Conservation (phyloP, 345 rosid species). For the Viola odorata region DNA sequence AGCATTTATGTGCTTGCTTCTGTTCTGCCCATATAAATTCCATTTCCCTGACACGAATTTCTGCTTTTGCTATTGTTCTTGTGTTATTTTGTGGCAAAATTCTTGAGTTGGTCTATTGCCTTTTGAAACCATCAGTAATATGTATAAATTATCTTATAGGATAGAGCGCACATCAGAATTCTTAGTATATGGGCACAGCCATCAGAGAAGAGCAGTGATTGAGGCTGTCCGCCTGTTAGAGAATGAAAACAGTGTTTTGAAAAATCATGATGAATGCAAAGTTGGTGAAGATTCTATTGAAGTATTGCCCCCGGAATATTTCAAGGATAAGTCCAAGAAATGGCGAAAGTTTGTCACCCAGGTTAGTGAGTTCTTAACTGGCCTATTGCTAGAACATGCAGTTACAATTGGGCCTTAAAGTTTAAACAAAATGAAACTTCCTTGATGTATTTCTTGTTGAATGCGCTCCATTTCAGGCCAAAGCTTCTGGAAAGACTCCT, state of each 20-base stretch:
- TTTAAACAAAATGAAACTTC: neutral
- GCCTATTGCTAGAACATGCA: neutral
- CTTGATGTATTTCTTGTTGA: neutral
- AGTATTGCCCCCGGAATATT: slow-evolving; percentile 39
- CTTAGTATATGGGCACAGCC: slow-evolving; percentile 82
- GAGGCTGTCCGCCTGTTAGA: slow-evolving; percentile 78
- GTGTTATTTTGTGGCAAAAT: neutral
- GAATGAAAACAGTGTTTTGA: slow-evolving; percentile 42
- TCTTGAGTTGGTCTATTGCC: neutral
- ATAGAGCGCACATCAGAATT: slow-evolving; percentile 80
- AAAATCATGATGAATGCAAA: slow-evolving; percentile 29
- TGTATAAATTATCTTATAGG: slow-evolving; percentile 35
- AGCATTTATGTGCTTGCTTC: slow-evolving; percentile 10
- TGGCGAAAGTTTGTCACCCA: slow-evolving; percentile 89
- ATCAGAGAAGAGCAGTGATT: slow-evolving; percentile 88
- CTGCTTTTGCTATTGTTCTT: too few species aligned
- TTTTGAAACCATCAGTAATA: slow-evolving; percentile 7
- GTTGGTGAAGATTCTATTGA: slow-evolving; percentile 32
- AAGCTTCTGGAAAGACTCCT: slow-evolving; percentile 82
- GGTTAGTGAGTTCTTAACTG: slow-evolving; percentile 37
- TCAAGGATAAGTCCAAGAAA: slow-evolving; percentile 73
- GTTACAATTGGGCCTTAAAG: neutral
- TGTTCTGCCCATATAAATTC: neutral
- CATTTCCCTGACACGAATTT: too few species aligned
- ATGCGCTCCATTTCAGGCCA: slow-evolving; percentile 48